Base-by-base conservation (phyloP, 2,329 filamentous ascomycete species). In the Monilinia vaccinii-corymbosi region DNA sequence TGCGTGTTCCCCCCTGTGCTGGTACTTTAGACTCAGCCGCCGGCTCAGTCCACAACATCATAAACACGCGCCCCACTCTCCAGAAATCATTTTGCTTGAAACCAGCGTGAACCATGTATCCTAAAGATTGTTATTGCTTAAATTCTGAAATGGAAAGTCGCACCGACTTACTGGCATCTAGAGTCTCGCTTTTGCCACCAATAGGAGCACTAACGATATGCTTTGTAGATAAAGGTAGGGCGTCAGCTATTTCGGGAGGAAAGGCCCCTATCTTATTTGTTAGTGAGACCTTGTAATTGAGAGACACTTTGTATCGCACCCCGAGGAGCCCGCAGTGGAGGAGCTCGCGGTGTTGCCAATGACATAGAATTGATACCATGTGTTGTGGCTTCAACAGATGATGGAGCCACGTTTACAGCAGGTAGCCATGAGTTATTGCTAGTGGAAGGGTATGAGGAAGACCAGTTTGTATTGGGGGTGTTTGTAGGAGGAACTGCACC, bases 11-110 rank as follows among this genome's bases (percentile, higher is more conserved):
- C 16, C 58, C 28, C 1, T 10, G 0, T 9, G n/a, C 46, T 8
- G 53, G 36, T 7, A 60, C 58, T 16, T 21, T 42, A 4, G 14
- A 9, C 25, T 32, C 16, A 9, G 18, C 66, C 18, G 66, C 67
- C 18, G 66, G 67, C n/a, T 69, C 68, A 3, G 61, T 67, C 67
- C 68, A 69, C 7, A 68, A 44, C 55, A 66, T 60, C 64, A 66
- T 67, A 45, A 69, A 69, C 2, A 68, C 68, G 16, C 67, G 62
- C 0, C 68, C 68, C 21, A 65, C 58, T 31, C 52, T 62, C 60
- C 61, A 69, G 42, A 69, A 61, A 0, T 34, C n/a, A 4, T 55
- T 6, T 44, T 58, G 28, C 2, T 8, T 2, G 0, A 45, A 8
- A 10, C 36, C 34, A 6, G 5, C 31, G 7, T 45, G 8, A 1